phyloP scores from a whole-genome alignment of 2,329 filamentous ascomycete genomes.

The Fusarium sp. region DNA sequence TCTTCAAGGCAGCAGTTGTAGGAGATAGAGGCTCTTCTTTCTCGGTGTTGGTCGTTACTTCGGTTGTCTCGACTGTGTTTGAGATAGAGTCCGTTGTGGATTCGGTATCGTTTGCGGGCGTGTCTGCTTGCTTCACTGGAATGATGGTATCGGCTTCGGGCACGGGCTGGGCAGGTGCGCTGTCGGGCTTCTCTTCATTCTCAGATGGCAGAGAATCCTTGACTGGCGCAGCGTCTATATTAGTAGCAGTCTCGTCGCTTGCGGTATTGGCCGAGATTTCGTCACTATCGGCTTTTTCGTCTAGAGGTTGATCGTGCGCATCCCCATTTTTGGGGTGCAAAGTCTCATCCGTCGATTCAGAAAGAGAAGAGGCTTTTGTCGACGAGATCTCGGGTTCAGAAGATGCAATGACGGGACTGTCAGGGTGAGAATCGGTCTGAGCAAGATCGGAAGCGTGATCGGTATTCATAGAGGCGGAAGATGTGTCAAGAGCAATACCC shows the following conservation, averaged over 20 bases:
- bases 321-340: conserved; percentile 53
- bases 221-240: not conserved
- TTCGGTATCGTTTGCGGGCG: conserved; percentile 18
- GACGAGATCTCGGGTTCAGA: conserved; percentile 70
- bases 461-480: conserved; percentile 54
- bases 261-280: not conserved
- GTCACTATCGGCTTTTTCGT: conserved; percentile 24
- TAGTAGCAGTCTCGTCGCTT: conserved; percentile 7
- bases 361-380: conserved; percentile 72
- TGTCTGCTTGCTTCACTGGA: conserved; percentile 24
- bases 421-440: conserved; percentile 66
- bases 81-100: conserved; percentile 33
- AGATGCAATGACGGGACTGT: conserved; percentile 63
- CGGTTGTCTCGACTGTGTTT: conserved; percentile 27
- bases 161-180: conserved; percentile 23
- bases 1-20: conserved; percentile 31
- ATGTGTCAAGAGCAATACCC: conserved; percentile 62
- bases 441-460: conserved; percentile 61
- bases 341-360: conserved; percentile 71
- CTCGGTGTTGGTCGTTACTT: conserved; percentile 10
- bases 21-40: conserved; percentile 29
- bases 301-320: conserved; percentile 26
- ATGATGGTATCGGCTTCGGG: conserved; percentile 38
- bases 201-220: not conserved
- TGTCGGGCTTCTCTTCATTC: conserved; percentile 10